Base-by-base conservation (phyloP, 257 asterid genomes). In the Verbena officinalis region DNA sequence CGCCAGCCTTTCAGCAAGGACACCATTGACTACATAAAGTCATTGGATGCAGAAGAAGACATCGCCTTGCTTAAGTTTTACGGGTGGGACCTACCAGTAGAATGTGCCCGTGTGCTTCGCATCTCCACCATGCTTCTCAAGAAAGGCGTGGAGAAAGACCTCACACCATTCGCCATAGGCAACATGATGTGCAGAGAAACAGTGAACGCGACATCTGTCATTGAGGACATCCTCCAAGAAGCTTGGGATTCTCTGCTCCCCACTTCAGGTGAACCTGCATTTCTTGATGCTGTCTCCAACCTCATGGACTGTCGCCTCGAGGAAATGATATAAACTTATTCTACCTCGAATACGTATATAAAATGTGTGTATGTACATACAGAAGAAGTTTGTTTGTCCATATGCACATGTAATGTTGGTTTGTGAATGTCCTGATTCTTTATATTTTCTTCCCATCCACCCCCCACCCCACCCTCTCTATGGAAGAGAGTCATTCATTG, bases 91-190 rank as follows among this genome's bases (percentile, higher is more conserved):
- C 61, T 87, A 4, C 88, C 97, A 14, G 16, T 48, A 20, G 90
- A 84, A 64, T 84, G 87, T 72, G 96, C 96, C 7, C 88, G 85
- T 23, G 81, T 84, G 8, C 80, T 93, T 14, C 91, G 84, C 15
- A 81, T 90, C 73, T 87, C 97, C 62, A 93, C 96, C 13, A 87
- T 93, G 99, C 94, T 93, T 55, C 78, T 93, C 62, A 90, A 93
- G 83, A 93, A 90, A 81, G 95, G 97, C 3, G 85, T 80, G 3
- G 80, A 78, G 38, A 90, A 79, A 59, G 88, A 91, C 43, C 84
- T 93, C 12, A 83, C 95, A 7, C 91, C 97, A 13, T 89, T 65
- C 54, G 76, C 73, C 50, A 92, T 92, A 45, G 97, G 95, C 62
- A 87, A 59, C 79, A 78, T 92, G 51, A 83, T 89, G 89, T 89